These are phyloP conservation scores for Trichoderma atrobrunneum DNA, from an alignment of 2,329 filamentous ascomycete genomes.

Conservation along the genomic window DNA sequence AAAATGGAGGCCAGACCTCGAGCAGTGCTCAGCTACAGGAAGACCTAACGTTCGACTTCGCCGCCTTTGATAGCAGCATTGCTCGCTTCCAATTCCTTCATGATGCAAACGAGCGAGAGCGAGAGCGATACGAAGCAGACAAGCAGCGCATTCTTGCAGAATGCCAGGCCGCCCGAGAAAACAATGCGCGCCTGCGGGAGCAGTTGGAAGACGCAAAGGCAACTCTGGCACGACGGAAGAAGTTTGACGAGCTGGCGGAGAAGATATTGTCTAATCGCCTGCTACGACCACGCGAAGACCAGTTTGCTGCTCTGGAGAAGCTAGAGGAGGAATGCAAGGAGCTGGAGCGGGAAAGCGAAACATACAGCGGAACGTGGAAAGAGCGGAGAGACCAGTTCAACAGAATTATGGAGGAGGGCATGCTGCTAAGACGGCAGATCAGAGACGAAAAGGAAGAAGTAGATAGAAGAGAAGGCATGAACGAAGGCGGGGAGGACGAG, in stretches of 20 bases:
- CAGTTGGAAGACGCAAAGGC: conserved; percentile 74
- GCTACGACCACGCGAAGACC: conserved; percentile 80
- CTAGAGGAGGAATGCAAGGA: conserved; percentile 85
- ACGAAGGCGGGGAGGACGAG: conserved; percentile 62
- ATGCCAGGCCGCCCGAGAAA: conserved; percentile 72
- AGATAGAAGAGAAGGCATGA: conserved; percentile 80
- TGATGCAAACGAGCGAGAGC: conserved; percentile 77
- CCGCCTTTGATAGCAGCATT: conserved; percentile 81
- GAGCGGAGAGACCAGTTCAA: conserved; percentile 85
- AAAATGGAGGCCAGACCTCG: conserved; percentile 43
- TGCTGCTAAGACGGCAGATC: conserved; percentile 78
- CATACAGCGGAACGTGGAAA: conserved; percentile 78
- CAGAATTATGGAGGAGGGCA: conserved; percentile 86
- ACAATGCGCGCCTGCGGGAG: conserved; percentile 67
- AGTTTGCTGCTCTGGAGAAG: conserved; percentile 72
- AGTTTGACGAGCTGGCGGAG: conserved; percentile 83
- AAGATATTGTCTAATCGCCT: conserved; percentile 80
- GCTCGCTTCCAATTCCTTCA: conserved; percentile 84
- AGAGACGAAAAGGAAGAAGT: conserved; percentile 95
- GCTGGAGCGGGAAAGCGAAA: conserved; percentile 77
- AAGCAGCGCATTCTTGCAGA: conserved; percentile 76
- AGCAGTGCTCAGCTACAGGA: conserved; percentile 64
- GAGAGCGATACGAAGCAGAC: conserved; percentile 77
- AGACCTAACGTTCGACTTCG: conserved; percentile 84
- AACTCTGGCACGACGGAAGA: conserved; percentile 74